These are phyloP conservation scores for Musa troglodytarum DNA, from an alignment of 176 grass and related monocot species.

Conservation along the genomic window DNA sequence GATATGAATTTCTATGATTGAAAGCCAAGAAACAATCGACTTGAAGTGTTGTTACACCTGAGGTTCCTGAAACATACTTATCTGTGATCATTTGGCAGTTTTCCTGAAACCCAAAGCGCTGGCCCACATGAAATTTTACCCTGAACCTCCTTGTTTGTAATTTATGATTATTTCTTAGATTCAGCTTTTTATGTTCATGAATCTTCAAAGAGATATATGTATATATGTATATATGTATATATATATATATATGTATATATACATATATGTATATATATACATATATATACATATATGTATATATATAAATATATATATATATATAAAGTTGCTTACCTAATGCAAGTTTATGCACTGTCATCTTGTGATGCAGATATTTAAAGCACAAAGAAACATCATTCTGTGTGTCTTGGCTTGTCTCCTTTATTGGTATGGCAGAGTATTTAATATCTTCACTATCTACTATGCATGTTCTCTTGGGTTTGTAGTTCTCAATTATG, in stretches of 20 bases:
- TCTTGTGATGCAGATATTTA: conserved; percentile 5
- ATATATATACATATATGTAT: not conserved
- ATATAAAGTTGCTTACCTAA: not conserved
- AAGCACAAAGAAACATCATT: conserved; percentile 10
- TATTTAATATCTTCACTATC: not conserved
- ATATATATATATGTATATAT: no score
- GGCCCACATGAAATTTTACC: not conserved
- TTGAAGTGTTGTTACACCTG: no score
- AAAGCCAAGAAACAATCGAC: no score
- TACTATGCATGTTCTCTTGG: not conserved
- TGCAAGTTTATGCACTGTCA: not conserved
- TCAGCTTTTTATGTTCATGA: not conserved
- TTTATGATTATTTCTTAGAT: not conserved
- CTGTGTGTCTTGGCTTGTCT: conserved; percentile 1
- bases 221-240: no score
- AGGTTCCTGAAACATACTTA: no score
- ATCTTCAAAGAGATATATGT: not conserved
- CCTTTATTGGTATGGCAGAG: conserved; percentile 4
- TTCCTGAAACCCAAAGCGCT: not conserved
- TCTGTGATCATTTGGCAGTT: no score
- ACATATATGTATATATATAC: no score
- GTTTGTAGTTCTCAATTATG: not conserved
- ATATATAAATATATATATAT: not conserved
- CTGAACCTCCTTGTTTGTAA: not conserved
- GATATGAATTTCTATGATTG: no score